phyloP scores from a whole-genome alignment of 148 eudicot species.

The Polygonum maritimum region DNA sequence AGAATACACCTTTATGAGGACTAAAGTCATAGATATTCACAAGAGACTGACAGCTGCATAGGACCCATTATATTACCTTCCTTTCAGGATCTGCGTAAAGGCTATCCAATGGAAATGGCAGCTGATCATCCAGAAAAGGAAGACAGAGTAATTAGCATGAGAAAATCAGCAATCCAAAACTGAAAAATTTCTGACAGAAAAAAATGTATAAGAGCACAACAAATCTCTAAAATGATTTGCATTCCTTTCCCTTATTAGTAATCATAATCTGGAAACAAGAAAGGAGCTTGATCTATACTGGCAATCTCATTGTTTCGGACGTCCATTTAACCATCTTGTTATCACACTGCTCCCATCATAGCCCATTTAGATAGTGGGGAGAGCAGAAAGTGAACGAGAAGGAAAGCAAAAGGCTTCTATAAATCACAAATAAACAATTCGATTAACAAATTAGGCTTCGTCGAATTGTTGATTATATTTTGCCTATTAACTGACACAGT shows the following conservation, averaged over 20 bases:
- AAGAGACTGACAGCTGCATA: background rate
- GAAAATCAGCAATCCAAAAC: background rate
- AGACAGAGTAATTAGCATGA: background rate
- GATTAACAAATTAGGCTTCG: background rate
- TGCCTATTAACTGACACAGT: background rate
- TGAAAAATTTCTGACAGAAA: background rate
- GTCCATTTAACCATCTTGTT: too few relatives aligned
- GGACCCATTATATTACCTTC: conserved; percentile 37
- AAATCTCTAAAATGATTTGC: background rate
- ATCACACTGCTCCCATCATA: too few relatives aligned
- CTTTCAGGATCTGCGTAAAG: conserved; percentile 94
- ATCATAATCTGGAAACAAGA: background rate
- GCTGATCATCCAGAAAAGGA: conserved; percentile 18
- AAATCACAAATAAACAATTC: background rate
- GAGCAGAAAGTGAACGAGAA: background rate
- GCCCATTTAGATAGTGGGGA: background rate
- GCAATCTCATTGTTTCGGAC: too few relatives aligned
- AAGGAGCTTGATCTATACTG: background rate
- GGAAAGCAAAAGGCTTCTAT: background rate
- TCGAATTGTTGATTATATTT: background rate
- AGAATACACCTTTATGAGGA: conserved; percentile 9
- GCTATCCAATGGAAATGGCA: conserved; percentile 66
- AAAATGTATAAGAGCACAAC: background rate
- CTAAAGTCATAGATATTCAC: background rate
- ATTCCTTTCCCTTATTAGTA: background rate